Evolutionary conservation across 345 rosid genomes (phyloP).

Genomic region (Aethionema arabicum): DNA sequence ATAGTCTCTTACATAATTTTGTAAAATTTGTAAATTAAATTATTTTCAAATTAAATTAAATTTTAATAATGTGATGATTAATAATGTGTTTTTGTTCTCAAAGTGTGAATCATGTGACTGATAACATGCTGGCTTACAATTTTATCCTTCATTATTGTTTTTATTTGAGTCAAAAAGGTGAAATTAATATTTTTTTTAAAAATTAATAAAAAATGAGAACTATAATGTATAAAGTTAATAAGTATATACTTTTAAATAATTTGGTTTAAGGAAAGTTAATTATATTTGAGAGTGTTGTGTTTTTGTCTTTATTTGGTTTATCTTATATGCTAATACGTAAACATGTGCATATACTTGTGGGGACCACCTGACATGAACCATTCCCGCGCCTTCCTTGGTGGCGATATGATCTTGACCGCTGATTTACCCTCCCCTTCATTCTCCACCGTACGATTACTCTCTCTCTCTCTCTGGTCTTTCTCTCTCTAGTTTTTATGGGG

Average conservation of each 20-base stretch:
- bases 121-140: too few species aligned
- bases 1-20: too few species aligned
- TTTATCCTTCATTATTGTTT: too few species aligned
- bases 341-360: conserved; percentile 35
- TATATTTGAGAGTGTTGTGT: not conserved
- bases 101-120: too few species aligned
- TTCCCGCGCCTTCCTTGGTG: conserved; percentile 37
- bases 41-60: too few species aligned
- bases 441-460: conserved; percentile 47
- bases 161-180: too few species aligned
- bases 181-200: too few species aligned
- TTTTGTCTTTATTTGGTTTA: conserved; percentile 14
- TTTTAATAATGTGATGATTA: too few species aligned
- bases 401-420: conserved; percentile 24
- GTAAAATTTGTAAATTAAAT: not conserved
- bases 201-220: not conserved
- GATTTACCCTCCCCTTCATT: conserved; percentile 11
- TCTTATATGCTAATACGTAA: conserved; percentile 20
- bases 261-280: not conserved
- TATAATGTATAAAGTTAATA: too few species aligned
- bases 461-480: conserved; percentile 12
- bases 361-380: conserved; percentile 39
- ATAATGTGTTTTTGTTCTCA: too few species aligned
- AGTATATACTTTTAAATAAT: not conserved
- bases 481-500: conserved; percentile 27